Conservation (phyloP, 257 asterid genomes). For the Solanum chiquidenum region DNA sequence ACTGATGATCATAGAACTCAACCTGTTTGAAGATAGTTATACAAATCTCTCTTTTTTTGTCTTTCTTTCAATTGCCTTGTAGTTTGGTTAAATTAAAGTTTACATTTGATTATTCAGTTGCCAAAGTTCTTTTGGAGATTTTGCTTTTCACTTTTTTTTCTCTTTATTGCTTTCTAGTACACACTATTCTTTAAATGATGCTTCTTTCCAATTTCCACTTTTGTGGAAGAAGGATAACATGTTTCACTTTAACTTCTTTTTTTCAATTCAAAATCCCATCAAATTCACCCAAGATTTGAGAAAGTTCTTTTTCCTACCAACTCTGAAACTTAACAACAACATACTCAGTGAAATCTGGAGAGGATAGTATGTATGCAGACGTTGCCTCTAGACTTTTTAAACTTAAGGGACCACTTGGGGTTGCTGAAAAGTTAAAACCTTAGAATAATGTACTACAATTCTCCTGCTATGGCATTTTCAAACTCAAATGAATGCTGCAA, state of each 20-base stretch:
- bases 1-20: conserved; percentile 7
- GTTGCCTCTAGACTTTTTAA: background rate
- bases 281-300: background rate
- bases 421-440: background rate
- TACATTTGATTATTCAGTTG: conserved; percentile 1
- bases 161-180: conserved; percentile 18
- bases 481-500: background rate
- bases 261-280: conserved; percentile 19
- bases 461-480: background rate
- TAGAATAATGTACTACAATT: background rate
- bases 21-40: background rate
- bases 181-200: conserved; percentile 27
- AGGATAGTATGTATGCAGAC: background rate
- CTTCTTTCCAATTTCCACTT: conserved; percentile 30
- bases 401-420: background rate
- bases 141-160: conserved; percentile 13
- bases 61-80: background rate
- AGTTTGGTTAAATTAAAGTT: background rate
- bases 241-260: conserved; percentile 16
- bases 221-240: conserved; percentile 19
- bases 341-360: background rate
- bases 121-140: conserved; percentile 5
- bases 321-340: background rate
- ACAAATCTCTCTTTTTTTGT: background rate
- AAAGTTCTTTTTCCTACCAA: conserved; percentile 2